These are phyloP conservation scores for Penicillium paxilli DNA, from an alignment of 495 filamentous ascomycete genomes.

Conservation along the genomic window DNA sequence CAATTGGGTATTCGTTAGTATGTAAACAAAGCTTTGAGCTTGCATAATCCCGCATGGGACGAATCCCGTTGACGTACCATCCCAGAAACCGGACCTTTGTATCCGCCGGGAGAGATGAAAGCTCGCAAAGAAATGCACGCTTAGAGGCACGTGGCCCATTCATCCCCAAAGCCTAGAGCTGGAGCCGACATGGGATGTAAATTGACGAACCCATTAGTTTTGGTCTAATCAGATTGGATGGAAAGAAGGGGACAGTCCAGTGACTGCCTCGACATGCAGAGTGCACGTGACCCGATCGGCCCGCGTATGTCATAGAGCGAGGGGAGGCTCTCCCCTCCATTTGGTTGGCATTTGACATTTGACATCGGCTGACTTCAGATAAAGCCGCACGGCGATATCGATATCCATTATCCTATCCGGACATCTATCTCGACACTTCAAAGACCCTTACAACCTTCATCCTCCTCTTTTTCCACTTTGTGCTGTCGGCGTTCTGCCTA, in stretches of 20 bases:
- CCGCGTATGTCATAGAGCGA: constrained; percentile 46
- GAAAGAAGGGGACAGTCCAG: background rate
- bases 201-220: no score
- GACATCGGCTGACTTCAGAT: constrained; percentile 11
- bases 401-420: background rate
- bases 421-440: background rate
- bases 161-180: constrained; percentile 33
- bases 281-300: constrained; percentile 36
- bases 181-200: no score
- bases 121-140: constrained; percentile 65
- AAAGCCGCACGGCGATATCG: background rate
- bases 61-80: constrained; percentile 60
- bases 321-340: constrained; percentile 35
- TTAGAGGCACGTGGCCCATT: constrained; percentile 63
- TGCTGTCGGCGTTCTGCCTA: constrained; percentile 9
- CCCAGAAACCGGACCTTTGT: constrained; percentile 88
- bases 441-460: background rate
- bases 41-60: background rate
- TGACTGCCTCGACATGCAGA: constrained; percentile 3
- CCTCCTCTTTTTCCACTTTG: background rate
- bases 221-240: no score
- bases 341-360: constrained; percentile 15
- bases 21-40: no score
- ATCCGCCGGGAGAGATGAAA: constrained; percentile 54
- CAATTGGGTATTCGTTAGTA: constrained; percentile 1